Conservation (phyloP, 2,329 filamentous ascomycete species). For the Trichophyton mentagrophytes region DNA sequence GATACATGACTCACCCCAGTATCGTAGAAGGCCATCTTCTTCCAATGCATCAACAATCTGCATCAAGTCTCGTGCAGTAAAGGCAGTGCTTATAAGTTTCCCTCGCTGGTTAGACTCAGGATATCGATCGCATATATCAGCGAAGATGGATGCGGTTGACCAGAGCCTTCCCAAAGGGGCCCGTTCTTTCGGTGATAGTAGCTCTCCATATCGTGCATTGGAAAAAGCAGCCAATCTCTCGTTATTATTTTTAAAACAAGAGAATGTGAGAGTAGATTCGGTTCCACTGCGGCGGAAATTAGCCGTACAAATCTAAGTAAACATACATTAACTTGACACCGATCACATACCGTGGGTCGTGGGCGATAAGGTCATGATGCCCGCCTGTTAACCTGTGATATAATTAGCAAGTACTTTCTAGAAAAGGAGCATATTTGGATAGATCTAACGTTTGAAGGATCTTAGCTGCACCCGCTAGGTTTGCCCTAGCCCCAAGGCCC, state of each 20-base stretch:
- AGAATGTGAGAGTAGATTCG: slow-evolving; percentile 7
- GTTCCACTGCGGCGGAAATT: slow-evolving; percentile 2
- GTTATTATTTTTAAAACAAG: background rate
- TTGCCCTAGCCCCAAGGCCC: slow-evolving; percentile 6
- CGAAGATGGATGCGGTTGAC: background rate
- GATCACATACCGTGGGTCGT: slow-evolving; percentile 12
- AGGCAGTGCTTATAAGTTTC: slow-evolving; percentile 30
- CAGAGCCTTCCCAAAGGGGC: background rate
- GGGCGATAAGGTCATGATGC: slow-evolving; percentile 10
- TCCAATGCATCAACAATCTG: slow-evolving; percentile 31
- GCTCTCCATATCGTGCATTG: background rate
- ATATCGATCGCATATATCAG: background rate
- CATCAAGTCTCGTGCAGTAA: slow-evolving; percentile 34
- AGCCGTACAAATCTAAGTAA: background rate
- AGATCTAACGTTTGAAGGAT: slow-evolving; percentile 1
- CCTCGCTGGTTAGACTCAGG: slow-evolving; percentile 19
- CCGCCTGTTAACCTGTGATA: slow-evolving; percentile 9
- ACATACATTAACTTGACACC: background rate
- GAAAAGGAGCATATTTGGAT: background rate
- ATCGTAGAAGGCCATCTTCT: slow-evolving; percentile 30
- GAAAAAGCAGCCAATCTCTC: background rate
- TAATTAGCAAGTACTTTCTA: background rate
- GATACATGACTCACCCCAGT: slow-evolving; percentile 22
- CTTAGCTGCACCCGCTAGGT: background rate
- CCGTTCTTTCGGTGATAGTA: background rate